Conservation (phyloP, 805 yeast species). For the Teunomyces panamensis region DNA sequence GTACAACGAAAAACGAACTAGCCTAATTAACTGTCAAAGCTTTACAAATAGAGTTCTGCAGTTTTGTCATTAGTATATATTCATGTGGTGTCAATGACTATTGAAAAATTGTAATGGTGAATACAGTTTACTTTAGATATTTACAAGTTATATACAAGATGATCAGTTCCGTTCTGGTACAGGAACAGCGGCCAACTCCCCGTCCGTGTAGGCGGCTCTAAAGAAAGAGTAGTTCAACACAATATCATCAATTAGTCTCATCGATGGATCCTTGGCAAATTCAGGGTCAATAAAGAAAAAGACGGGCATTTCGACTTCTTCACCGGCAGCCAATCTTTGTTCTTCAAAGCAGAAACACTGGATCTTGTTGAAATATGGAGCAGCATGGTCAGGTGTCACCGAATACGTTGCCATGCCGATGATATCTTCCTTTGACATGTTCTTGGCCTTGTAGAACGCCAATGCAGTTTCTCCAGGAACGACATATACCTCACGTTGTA, state of each 20-base stretch:
- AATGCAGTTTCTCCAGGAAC: constrained; percentile 97
- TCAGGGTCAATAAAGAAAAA: constrained; percentile 97
- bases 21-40: too few relatives aligned
- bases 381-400: constrained; percentile 93
- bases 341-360: constrained; percentile 99
- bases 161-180: constrained; percentile 5
- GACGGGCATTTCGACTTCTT: constrained; percentile 98
- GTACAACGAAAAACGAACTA: neutral
- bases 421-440: constrained; percentile 79
- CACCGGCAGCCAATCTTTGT: constrained; percentile 89
- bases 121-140: neutral
- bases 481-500: constrained; percentile 87
- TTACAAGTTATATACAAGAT: constrained; percentile 8
- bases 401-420: constrained; percentile 99
- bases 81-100: too few relatives aligned
- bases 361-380: constrained; percentile 93
- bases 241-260: constrained; percentile 87
- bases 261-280: constrained; percentile 85
- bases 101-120: too few relatives aligned
- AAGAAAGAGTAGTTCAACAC: constrained; percentile 92
- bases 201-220: constrained; percentile 50
- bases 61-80: too few relatives aligned
- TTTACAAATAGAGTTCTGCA: too few relatives aligned
- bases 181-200: constrained; percentile 41
- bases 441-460: constrained; percentile 92